Evolutionary conservation across 495 filamentous ascomycete species (phyloP), one percentile per base, ranked within the genome.

Genomic region (Xylaria scruposa): DNA sequence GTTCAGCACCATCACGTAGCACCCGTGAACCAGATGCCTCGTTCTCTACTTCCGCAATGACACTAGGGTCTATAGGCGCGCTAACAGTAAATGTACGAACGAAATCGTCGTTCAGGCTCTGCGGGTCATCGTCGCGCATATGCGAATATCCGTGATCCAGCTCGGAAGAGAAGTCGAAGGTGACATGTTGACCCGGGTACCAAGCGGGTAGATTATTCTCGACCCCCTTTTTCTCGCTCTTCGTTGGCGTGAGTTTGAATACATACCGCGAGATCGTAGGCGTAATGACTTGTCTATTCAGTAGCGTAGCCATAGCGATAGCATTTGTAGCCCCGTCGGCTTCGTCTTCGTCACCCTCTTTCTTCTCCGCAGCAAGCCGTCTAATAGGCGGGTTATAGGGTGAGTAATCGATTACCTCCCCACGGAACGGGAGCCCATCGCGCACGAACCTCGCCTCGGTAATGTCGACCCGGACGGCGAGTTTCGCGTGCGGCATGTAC

Each of bases 31-130:
- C 8, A 13, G 24, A 26, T 13, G 26, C 53, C 26, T 13, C 26
- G 19, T 19, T 15, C 5, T 17, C 63, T 10, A 15, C 29, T 19
- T 73, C 69, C 58, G 86, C 81, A 6, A 82, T 59, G 1, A 19
- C 33, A 0, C 17, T 21, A 2, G 47, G 31, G 15, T 73, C 60
- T 0, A 78, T 80, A 4, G 89, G 88, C 31, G 82, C 77, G 2
- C 86, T 92, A 6, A 95, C 84, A 4, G 92, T 96, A 75, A 96
- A 96, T 0, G 93, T 95, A 46, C 93, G 84, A 24, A 94, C 82
- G 74, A 89, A 95, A 76, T 97, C 92, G 72, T 96, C 93, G 72
- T 96, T 97, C 54, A 96, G 76, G 73, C 88, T 91, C 73, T 84
- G 83, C 17, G 93, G 93, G 70, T 95, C 93, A 49, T 90, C 88